Evolutionary conservation across 148 eudicot genomes (phyloP), one percentile per base, ranked within the genome.

Genomic region (Persicaria tinctoria): DNA sequence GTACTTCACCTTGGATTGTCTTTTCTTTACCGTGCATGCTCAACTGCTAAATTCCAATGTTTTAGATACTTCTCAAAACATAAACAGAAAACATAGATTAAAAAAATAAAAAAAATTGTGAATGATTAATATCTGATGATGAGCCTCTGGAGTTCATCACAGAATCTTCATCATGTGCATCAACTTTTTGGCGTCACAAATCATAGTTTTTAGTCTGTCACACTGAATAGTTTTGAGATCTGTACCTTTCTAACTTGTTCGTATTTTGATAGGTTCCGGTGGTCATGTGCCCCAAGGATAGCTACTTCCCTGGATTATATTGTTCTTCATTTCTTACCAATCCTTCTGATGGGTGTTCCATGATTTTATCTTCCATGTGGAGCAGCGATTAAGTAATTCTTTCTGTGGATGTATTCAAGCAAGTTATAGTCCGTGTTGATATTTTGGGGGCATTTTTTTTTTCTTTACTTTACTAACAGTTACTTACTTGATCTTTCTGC

Each of bases 271-370:
- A 95, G 98, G 93, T 92, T 79, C 90, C 98, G 62, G 88, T 89
- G 76, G 93, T 92, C 78, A 92, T 87, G 92, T 90, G 93, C 80
- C 80, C 97, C 69, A 84, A 80, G 76, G 87, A 92, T 81, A 90
- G 83, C 72, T 76, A 86, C 82, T 92, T 95, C 75, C 98, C 98
- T 51, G 97, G 98, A 76, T 76, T 95, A 27, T 95, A 95, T 78
- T 85, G 87, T 70, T 78, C 86, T 16, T 76, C 47, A 73, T 80
- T 90, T 73, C 87, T 84, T 68, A 11, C 72, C 54, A 83, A 84
- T 18, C 97, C 97, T 80, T 85, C 92, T 73, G 98, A 95, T 89
- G 98, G 96, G 73, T 80, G 66, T 77, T 89, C 97, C 0, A 83
- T 92, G 84, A 79, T 95, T 75, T 76, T 92, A 62, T 84, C 98